Conservation (phyloP, 1,284 basidiomycete genomes). For the Schizopora paradoxa region DNA sequence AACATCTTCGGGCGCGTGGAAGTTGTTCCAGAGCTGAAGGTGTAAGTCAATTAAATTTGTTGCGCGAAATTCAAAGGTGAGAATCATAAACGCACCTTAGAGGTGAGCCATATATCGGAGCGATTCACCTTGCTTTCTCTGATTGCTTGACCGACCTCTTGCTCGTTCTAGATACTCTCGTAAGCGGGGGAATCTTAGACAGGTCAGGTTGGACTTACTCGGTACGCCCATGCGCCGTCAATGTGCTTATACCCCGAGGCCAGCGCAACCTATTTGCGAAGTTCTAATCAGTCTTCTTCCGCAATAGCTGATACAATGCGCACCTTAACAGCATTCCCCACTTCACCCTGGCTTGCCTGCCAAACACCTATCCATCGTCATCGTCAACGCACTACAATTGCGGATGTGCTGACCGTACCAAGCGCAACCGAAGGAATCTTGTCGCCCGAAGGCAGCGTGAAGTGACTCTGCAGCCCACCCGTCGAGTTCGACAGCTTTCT, state of each 20-base stretch:
- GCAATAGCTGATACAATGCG: slow-evolving; percentile 29
- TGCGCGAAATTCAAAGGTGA: not conserved
- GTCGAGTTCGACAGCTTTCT: slow-evolving; percentile 23
- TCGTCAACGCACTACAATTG: not conserved
- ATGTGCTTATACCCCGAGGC: slow-evolving; percentile 41
- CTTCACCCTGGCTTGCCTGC: slow-evolving; percentile 50
- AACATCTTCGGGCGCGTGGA: slow-evolving; percentile 62
- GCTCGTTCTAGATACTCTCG: slow-evolving; percentile 34
- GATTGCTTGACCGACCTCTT: slow-evolving; percentile 52
- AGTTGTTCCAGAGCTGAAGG: slow-evolving; percentile 33
- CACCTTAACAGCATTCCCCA: slow-evolving; percentile 56
- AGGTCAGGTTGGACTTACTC: slow-evolving; percentile 5
- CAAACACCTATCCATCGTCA: slow-evolving; percentile 44
- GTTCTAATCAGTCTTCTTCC: slow-evolving; percentile 26
- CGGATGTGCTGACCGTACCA: slow-evolving; percentile 36
- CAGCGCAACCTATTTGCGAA: slow-evolving; percentile 27
- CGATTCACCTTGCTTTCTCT: slow-evolving; percentile 42
- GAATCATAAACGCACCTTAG: slow-evolving; percentile 18
- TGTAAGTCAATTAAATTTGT: not conserved
- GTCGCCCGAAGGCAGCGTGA: slow-evolving; percentile 53
- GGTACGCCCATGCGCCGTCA: slow-evolving; percentile 33
- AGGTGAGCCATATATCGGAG: slow-evolving; percentile 46
- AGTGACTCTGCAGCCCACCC: slow-evolving; percentile 39
- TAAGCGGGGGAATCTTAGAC: no score
- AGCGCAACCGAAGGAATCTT: slow-evolving; percentile 58